Evolutionary conservation across 352 stramenopile species (phyloP), one percentile per base, ranked within the genome.

Genomic region (Pelagophyceae sp.): DNA sequence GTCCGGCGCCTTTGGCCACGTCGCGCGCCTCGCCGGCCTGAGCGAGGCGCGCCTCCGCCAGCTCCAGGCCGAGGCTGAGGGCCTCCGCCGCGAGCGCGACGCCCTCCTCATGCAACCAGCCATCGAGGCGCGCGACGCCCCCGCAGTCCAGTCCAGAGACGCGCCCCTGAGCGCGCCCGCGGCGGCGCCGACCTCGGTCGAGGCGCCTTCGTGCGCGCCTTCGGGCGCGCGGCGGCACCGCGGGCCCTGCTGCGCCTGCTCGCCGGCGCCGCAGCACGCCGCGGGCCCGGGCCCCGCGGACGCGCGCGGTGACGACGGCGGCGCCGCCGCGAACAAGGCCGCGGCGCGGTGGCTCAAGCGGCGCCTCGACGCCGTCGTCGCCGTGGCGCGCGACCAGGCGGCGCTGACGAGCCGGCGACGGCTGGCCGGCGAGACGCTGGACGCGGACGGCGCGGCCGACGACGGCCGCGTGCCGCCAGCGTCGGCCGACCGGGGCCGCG

Each of bases 61-160:
- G 67, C 38, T 74, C 35, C 15, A 27, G 17, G 67, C 11, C 20
- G 35, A 74, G 11, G 67, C 27, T 2, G 1, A n/a, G 11, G 27
- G 11, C 1, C 67, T 74, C 35, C 19, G 27, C 33, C 11, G 0
- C 35, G 35, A 74, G 67, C 67, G 67, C 67, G 67, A 74, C 38
- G 61, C 61, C 29, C 6, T 74, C 3, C n/a, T n/a, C n/a, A n/a
- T n/a, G n/a, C n/a, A n/a, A n/a, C n/a, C n/a, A n/a, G 35, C 3
- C 31, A 32, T 29, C 31, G 63, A 72, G 29, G 58, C 29, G 31
- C 31, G 35, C 63, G 63, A 72, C 63, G n/a, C n/a, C n/a, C n/a
- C n/a, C n/a, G n/a, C n/a, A n/a, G n/a, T n/a, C n/a, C n/a, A 72
- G 27, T 17, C 63, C 40, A n/a, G 63, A 72, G 63, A 72, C 37